These are phyloP conservation scores for Elsinoe necatrix DNA, from an alignment of 2,329 filamentous ascomycete species.

Conservation along the genomic window DNA sequence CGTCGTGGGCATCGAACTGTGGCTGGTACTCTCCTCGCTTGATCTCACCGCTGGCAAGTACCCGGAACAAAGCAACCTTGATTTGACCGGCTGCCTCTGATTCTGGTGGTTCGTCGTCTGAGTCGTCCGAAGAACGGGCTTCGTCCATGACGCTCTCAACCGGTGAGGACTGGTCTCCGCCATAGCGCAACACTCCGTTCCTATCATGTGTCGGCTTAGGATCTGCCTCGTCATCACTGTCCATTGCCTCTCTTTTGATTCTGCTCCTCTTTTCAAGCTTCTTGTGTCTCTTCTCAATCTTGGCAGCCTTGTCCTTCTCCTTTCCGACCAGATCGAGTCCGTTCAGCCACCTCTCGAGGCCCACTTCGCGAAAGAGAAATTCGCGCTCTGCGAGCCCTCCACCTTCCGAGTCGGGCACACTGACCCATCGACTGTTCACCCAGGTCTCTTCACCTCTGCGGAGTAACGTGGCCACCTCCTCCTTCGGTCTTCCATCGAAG, in stretches of 20 bases:
- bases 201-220: constrained; percentile 32
- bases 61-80: constrained; percentile 92
- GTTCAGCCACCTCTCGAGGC: constrained; percentile 91
- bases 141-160: constrained; percentile 63
- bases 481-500: constrained; percentile 89
- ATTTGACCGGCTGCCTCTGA: constrained; percentile 95
- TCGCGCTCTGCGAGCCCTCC: constrained; percentile 92
- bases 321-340: constrained; percentile 82
- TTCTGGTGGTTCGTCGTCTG: constrained; percentile 73
- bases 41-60: constrained; percentile 90
- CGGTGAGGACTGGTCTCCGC: constrained; percentile 64
- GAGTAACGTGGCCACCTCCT: constrained; percentile 91
- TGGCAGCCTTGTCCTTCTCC: constrained; percentile 65
- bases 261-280: constrained; percentile 66
- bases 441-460: constrained; percentile 93
- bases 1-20: constrained; percentile 93
- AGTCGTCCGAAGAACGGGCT: constrained; percentile 53
- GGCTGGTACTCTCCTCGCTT: constrained; percentile 97
- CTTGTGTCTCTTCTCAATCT: constrained; percentile 52
- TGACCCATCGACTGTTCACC: constrained; percentile 98
- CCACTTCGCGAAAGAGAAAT: constrained; percentile 94
- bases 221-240: constrained; percentile 42
- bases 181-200: constrained; percentile 66
- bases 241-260: constrained; percentile 56
- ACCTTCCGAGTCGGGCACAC: constrained; percentile 81